Conservation (phyloP, 2,329 filamentous ascomycete species). For the Fusarium verticillioides region DNA sequence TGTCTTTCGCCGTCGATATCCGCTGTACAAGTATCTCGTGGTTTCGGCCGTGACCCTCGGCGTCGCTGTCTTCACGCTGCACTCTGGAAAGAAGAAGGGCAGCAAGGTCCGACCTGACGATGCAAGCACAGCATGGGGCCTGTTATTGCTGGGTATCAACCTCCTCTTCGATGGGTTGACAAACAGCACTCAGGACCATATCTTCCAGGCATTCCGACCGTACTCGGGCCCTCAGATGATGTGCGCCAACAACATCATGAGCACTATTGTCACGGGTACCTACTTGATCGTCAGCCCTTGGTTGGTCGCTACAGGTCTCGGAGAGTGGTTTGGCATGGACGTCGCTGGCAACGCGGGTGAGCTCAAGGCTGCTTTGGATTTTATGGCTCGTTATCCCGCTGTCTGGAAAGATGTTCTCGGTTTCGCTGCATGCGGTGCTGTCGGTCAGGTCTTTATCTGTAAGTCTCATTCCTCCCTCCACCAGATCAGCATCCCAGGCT, state of each 20-base stretch:
- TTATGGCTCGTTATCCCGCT: constrained; percentile 81
- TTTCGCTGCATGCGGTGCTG: constrained; percentile 88
- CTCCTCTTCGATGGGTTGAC: constrained; percentile 95
- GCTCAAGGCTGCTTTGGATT: constrained; percentile 80
- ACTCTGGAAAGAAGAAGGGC: constrained; percentile 69
- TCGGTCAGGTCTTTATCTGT: constrained; percentile 97
- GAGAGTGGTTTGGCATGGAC: constrained; percentile 75
- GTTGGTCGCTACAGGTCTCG: constrained; percentile 73
- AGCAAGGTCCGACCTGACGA: constrained; percentile 55
- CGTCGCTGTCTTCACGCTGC: constrained; percentile 94
- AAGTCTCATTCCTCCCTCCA: constrained; percentile 45
- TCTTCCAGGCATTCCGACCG: constrained; percentile 82
- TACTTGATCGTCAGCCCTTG: constrained; percentile 86
- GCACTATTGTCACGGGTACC: constrained; percentile 76
- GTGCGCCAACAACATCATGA: constrained; percentile 95
- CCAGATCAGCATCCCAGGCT: constrained; percentile 6
- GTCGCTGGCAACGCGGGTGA: constrained; percentile 76
- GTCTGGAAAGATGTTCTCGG: constrained; percentile 90
- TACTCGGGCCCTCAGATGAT: constrained; percentile 99
- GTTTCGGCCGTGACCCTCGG: constrained; percentile 90
- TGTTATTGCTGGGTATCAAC: constrained; percentile 87
- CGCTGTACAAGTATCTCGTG: constrained; percentile 95
- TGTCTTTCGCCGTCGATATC: constrained; percentile 88
- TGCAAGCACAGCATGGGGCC: constrained; percentile 78
- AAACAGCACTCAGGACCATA: constrained; percentile 95